phyloP scores from a whole-genome alignment of 768 basidiomycete genomes.

The Tricholoma sp. region DNA sequence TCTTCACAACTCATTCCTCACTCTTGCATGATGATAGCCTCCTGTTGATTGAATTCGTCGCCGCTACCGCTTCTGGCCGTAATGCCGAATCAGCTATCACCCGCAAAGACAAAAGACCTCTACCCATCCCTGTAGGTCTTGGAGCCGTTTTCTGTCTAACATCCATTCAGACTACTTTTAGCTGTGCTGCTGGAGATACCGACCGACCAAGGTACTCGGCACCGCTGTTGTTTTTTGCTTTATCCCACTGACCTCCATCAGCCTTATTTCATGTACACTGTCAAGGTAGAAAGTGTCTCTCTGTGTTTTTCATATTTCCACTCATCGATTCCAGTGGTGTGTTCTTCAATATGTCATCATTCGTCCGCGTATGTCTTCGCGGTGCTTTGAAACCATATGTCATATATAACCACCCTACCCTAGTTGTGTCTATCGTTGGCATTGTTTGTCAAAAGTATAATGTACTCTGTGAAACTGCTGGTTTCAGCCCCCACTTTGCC shows the following conservation, averaged over 20 bases:
- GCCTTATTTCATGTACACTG: conserved; percentile 86
- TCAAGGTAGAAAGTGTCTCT: conserved; percentile 47
- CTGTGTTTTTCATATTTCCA: conserved; percentile 4
- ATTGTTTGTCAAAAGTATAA: conserved; percentile 69
- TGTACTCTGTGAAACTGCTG: conserved; percentile 64
- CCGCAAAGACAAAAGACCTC: conserved; percentile 70
- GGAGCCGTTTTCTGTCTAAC: not conserved
- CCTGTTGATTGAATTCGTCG: conserved; percentile 82
- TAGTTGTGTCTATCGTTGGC: conserved; percentile 65
- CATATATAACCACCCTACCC: not conserved
- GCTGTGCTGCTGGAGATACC: conserved; percentile 80
- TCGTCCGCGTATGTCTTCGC: conserved; percentile 36
- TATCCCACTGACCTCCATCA: conserved; percentile 18
- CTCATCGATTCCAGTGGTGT: conserved; percentile 51
- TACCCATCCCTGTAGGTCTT: conserved; percentile 57
- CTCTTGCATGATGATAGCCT: conserved; percentile 35
- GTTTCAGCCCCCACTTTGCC: conserved; percentile 58
- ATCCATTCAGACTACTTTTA: conserved; percentile 20
- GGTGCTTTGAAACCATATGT: not conserved
- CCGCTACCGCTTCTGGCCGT: conserved; percentile 58
- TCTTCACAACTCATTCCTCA: not conserved
- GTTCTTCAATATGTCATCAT: conserved; percentile 88
- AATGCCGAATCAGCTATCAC: conserved; percentile 63
- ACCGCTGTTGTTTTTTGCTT: not conserved
- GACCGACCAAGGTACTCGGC: conserved; percentile 64